A percentile compares a stretch with the other conserved stretches of the same genome.
phyloP scores from a whole-genome alignment of 1,284 basidiomycete species.

The Prillingera fragicola region DNA sequence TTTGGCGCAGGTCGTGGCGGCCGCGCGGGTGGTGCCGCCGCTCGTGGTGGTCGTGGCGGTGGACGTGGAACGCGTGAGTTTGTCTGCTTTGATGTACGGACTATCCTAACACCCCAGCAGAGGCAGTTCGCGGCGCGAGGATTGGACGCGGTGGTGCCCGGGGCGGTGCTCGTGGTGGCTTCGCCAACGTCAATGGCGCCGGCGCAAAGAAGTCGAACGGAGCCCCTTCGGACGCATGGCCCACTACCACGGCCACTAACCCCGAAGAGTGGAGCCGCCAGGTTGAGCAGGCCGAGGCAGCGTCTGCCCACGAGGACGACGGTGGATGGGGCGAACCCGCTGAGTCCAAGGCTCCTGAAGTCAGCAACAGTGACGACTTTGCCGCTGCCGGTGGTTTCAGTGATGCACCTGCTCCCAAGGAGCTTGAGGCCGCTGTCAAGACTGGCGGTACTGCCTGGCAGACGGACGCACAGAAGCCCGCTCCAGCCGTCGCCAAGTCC shows the following conservation, averaged over 20 bases:
- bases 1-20: slow-evolving; percentile 23
- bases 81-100: neutral
- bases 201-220: slow-evolving; percentile 18
- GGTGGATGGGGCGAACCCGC: slow-evolving; percentile 19
- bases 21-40: slow-evolving; percentile 25
- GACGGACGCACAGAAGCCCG: slow-evolving; percentile 32
- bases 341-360: slow-evolving; percentile 10
- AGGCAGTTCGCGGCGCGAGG: slow-evolving; percentile 15
- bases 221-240: slow-evolving; percentile 23
- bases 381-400: slow-evolving; percentile 40
- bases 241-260: slow-evolving; percentile 36
- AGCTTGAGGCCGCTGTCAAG: slow-evolving; percentile 40
- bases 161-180: slow-evolving; percentile 42
- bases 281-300: slow-evolving; percentile 33
- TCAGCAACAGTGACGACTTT: slow-evolving; percentile 38
- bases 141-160: slow-evolving; percentile 36
- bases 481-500: slow-evolving; percentile 7
- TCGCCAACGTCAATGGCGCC: slow-evolving; percentile 22
- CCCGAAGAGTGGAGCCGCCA: slow-evolving; percentile 40
- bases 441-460: slow-evolving; percentile 31
- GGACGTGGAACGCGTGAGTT: slow-evolving; percentile 13
- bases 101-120: neutral
- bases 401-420: slow-evolving; percentile 39
- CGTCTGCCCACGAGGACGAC: slow-evolving; percentile 21
- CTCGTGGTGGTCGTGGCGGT: slow-evolving; percentile 34